Base-by-base conservation (phyloP, 169 alveolate genomes). In the Amoebophrya sp. region DNA sequence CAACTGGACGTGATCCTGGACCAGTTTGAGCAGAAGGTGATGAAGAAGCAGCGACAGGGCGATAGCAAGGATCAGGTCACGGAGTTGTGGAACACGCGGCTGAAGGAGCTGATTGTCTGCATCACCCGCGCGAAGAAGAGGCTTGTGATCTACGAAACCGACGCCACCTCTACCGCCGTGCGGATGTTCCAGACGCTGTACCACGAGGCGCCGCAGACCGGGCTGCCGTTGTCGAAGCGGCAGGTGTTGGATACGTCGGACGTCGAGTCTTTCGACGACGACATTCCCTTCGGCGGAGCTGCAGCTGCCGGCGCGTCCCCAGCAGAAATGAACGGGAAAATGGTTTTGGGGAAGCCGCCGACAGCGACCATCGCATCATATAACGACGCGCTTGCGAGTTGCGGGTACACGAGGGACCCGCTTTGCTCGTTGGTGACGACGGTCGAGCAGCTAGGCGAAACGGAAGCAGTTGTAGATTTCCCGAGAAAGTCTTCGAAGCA, bases 91-190 rank as follows among this genome's bases (percentile, higher is more conserved):
- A 66, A 66, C 83, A 66, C 83, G 35, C 29, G 83, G 83, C 35
- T 66, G 32, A 66, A 66, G 83, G 83, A 66, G 83, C 83, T 66
- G 83, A 66, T 66, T n/a, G 83, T 66, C 35, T 66, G 83, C 83
- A 66, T 66, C 35, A 66, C 83, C 35, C 83, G 83, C 35, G 83
- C 83, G 10, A 66, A 66, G 18, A 66, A 66, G 32, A 18, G 83
- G 1, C 35, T 66, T 2, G 32, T 66, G 35, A 66, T 66, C 35
- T 66, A 66, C 83, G 83, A 66, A n/a, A 1, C 12, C 2, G 83
- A 66, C 83, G 83, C 12, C 35, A n/a, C 29, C 35, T 7, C 1
- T 25, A 66, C 83, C 32, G 83, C 83, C 29, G 32, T 25, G 32
- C 29, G 35, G 83, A 66, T 66, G 83, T 66, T 66, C 35, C 1